A percentile compares a stretch with the other conserved stretches of the same genome.
Conservation (phyloP, 495 filamentous ascomycete genomes). For the Podospora pseudoanserina region DNA sequence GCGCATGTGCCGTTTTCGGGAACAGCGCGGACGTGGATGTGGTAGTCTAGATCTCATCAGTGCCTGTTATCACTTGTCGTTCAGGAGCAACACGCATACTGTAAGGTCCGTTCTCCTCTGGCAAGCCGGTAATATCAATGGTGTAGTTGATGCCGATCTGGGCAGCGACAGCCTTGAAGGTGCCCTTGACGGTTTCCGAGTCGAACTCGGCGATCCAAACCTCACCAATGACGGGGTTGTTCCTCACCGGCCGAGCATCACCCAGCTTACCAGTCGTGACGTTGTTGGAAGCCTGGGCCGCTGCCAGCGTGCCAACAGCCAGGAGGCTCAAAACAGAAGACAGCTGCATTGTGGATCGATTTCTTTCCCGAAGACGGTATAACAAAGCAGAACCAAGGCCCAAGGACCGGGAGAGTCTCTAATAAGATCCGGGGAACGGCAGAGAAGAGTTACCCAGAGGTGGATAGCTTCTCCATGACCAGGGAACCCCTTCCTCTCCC, state of each 20-base stretch:
- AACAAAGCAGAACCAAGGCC: not conserved
- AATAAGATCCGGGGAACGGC: not conserved
- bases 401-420: not conserved
- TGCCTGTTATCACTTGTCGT: not conserved
- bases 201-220: constrained; percentile 51
- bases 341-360: constrained; percentile 38
- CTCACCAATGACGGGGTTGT: constrained; percentile 55
- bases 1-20: constrained; percentile 72
- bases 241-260: constrained; percentile 52
- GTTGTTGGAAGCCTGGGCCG: constrained; percentile 34
- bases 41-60: constrained; percentile 56
- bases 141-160: constrained; percentile 58
- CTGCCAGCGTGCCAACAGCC: constrained; percentile 39
- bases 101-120: constrained; percentile 61
- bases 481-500: not conserved
- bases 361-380: not conserved
- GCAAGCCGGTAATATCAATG: constrained; percentile 60
- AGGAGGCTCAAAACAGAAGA: constrained; percentile 38
- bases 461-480: not conserved
- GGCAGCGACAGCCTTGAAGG: constrained; percentile 50
- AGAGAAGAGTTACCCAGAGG: not conserved
- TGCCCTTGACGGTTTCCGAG: constrained; percentile 53
- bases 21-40: constrained; percentile 70
- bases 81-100: constrained; percentile 50
- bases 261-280: constrained; percentile 45